phyloP scores from a whole-genome alignment of 2,329 filamentous ascomycete genomes.

The Venturia aucupariae region DNA sequence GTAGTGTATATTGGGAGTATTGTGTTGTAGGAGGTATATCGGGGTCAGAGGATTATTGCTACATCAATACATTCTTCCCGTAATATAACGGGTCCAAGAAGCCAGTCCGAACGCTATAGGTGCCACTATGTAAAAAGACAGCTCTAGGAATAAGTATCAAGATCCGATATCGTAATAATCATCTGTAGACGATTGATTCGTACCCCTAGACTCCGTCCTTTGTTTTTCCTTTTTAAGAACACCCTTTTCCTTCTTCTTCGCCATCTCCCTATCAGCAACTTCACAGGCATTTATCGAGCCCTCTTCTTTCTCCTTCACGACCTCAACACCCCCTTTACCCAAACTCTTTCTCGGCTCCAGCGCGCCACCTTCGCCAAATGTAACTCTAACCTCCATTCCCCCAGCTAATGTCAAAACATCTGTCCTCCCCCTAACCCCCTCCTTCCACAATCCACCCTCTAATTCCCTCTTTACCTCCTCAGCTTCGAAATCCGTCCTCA shows the following conservation, averaged over 20 bases:
- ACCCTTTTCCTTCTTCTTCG: background rate
- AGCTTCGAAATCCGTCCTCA: background rate
- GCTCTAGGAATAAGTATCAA: too few relatives aligned
- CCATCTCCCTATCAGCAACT: background rate
- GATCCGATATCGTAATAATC: background rate
- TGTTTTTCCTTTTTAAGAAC: background rate
- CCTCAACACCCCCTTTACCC: background rate
- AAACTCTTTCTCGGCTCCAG: background rate
- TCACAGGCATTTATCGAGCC: background rate
- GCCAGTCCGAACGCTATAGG: too few relatives aligned
- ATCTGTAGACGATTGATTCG: background rate
- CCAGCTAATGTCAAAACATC: background rate
- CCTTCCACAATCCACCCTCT: background rate
- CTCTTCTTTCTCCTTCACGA: background rate
- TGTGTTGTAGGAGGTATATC: too few relatives aligned
- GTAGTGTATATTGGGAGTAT: too few relatives aligned
- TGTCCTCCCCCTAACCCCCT: background rate
- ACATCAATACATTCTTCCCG: too few relatives aligned
- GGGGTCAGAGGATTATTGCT: too few relatives aligned
- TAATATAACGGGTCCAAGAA: too few relatives aligned
- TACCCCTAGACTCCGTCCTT: background rate
- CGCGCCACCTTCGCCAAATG: background rate
- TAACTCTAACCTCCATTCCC: background rate
- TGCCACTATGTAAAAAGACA: too few relatives aligned
- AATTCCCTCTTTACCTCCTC: background rate